Conservation (phyloP, 306 rosid genomes). For the Styphnolobium japonicum region DNA sequence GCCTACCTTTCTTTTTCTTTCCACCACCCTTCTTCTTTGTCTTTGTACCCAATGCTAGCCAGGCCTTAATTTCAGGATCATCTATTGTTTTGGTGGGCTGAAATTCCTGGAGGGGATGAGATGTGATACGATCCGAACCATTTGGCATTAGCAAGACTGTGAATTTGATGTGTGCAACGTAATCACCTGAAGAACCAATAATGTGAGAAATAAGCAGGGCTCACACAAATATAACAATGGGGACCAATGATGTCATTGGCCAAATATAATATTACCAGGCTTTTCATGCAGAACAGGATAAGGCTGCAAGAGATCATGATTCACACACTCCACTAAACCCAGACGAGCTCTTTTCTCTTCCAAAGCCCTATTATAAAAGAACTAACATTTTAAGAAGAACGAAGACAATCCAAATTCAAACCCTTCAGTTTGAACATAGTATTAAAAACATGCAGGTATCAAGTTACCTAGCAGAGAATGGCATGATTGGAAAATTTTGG, state of each 20-base stretch:
- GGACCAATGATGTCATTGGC: not conserved
- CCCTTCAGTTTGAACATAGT: not conserved
- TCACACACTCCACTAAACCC: conserved; percentile 64
- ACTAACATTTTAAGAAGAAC: not conserved
- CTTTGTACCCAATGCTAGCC: conserved; percentile 63
- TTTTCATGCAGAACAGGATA: conserved; percentile 73
- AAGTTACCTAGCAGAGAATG: conserved; percentile 59
- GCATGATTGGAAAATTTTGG: conserved; percentile 71
- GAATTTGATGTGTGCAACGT: conserved; percentile 62
- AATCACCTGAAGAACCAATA: conserved; percentile 47
- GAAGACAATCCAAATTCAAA: not conserved
- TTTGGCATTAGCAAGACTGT: conserved; percentile 71
- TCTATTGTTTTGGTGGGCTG: conserved; percentile 58
- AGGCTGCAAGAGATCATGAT: conserved; percentile 66
- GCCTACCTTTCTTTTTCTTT: conserved; percentile 67
- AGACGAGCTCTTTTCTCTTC: conserved; percentile 71
- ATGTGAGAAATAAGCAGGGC: not conserved
- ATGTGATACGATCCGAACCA: conserved; percentile 63
- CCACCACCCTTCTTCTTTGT: conserved; percentile 75
- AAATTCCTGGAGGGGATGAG: conserved; percentile 56
- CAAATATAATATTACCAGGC: conserved; percentile 41
- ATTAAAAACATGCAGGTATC: not conserved
- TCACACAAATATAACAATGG: not conserved
- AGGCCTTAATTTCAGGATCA: conserved; percentile 70
- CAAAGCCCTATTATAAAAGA: conserved; percentile 44